Base-by-base conservation (phyloP, 106 monocot genomes). In the Chionographis japonica region DNA sequence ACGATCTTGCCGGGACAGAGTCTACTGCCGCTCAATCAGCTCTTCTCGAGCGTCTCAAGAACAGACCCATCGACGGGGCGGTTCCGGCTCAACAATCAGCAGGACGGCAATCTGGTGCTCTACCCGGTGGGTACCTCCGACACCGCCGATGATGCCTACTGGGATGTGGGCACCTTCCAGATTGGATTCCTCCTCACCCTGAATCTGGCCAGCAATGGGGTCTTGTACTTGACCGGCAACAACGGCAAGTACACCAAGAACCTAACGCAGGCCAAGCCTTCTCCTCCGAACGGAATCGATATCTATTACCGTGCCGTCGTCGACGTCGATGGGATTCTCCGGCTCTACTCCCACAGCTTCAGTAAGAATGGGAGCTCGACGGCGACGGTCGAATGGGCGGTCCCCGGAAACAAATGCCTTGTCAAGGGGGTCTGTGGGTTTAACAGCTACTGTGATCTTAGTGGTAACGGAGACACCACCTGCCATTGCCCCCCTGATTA, bases 361-460 rank as follows among this genome's bases (percentile, higher is more conserved):
- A 37, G 8, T 8, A 37, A 12, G 4, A 50, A 39, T 7, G 62
- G 62, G 39, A 14, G 38, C 40, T 62, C 62, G 38, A 19, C 11
- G 13, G 38, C 71, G 18, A 17, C 17, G 8, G 37, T 71, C 8
- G 49, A 61, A 52, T 61, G 71, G 71, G 51, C 16, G 36, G 52
- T 36, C 15, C 58, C 49, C 17, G 16, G 15, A 5, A 16, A 27
- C 0, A 19, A 20, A 3, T 77, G 77, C 20, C 8, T 38, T 4
- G 71, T 71, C 41, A 64, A 38, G 9, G 78, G 78, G 5, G 39
- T 67, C 3, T 78, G 78, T 42, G 72, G 72, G 4, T 15, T 60
- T 3, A 70, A 70, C 70, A 70, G 70, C 50, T 70, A 70, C 70
- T 70, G 70, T n/a, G 15, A 18, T 17, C n/a, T 58, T 16, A 35